A percentile compares a stretch with the other conserved stretches of the same genome.
Evolutionary conservation across 164 flowering plant genomes (phyloP).

Genomic region (Akebia trifoliata): DNA sequence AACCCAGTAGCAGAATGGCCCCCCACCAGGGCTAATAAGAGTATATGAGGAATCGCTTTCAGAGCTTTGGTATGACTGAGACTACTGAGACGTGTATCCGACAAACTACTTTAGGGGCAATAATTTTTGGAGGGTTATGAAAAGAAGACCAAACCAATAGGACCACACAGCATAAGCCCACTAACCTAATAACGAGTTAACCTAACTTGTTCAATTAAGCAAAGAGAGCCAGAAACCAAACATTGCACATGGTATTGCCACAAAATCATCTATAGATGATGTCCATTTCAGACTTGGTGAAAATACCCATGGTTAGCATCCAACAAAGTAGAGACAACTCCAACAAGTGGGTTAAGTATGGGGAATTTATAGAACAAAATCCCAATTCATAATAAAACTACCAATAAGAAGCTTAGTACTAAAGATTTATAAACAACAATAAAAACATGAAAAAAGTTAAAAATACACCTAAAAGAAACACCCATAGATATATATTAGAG

Average conservation of each 20-base stretch:
- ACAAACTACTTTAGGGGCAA: constrained; percentile 1
- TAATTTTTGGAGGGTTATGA: not conserved
- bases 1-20: constrained; percentile 1
- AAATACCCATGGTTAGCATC: not conserved
- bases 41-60: no score
- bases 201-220: not conserved
- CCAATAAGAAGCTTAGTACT: not conserved
- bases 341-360: not conserved
- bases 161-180: constrained; percentile 4
- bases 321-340: not conserved
- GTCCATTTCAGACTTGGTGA: not conserved
- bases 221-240: not conserved
- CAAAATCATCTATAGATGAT: not conserved
- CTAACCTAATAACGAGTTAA: not conserved
- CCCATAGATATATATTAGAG: not conserved
- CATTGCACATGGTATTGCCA: not conserved
- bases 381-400: not conserved
- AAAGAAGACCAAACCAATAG: not conserved
- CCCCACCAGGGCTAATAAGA: not conserved
- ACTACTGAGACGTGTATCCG: no score
- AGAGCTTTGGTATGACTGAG: no score
- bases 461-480: not conserved
- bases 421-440: constrained; percentile 1
- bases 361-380: not conserved
- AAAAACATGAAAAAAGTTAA: not conserved